phyloP scores from a whole-genome alignment of 2,329 filamentous ascomycete species.

The Plectosphaerella sp. region DNA sequence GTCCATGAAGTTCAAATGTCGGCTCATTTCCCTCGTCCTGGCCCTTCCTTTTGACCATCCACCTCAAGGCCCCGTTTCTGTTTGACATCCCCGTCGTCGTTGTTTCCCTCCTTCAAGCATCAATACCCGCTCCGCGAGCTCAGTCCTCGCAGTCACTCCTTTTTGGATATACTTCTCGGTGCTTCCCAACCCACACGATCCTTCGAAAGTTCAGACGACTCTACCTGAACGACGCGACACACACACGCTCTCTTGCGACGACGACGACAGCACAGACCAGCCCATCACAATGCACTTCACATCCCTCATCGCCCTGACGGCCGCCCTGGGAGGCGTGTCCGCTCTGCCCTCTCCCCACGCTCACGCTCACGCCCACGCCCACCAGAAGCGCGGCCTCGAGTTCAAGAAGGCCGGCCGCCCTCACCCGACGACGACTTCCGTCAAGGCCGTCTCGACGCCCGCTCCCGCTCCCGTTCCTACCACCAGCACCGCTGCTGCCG shows the following conservation, averaged over 20 bases:
- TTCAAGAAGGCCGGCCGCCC: constrained; percentile 1
- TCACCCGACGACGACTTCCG: neutral
- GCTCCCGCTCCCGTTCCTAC: constrained; percentile 8
- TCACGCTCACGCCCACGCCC: constrained; percentile 22
- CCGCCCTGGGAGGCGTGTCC: constrained; percentile 32
- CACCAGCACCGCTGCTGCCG: constrained; percentile 5
- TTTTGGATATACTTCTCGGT: constrained; percentile 6
- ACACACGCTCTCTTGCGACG: neutral
- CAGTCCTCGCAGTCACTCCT: constrained; percentile 12
- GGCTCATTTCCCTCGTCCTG: constrained; percentile 7
- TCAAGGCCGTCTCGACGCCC: constrained; percentile 2
- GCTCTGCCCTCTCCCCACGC: constrained; percentile 36
- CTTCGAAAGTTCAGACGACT: constrained; percentile 1
- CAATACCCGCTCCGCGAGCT: constrained; percentile 8
- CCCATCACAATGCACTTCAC: constrained; percentile 32
- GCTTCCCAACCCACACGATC: constrained; percentile 2
- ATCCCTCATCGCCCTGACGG: constrained; percentile 29
- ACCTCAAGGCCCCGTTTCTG: neutral
- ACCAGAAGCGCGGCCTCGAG: constrained; percentile 5
- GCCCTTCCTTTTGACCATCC: neutral
- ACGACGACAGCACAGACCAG: neutral
- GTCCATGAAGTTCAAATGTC: constrained; percentile 8
- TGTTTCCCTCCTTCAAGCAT: neutral
- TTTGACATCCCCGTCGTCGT: neutral
- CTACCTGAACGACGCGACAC: neutral